Conservation (phyloP, 2,329 filamentous ascomycete species). For the Colletotrichum echinochloae region DNA sequence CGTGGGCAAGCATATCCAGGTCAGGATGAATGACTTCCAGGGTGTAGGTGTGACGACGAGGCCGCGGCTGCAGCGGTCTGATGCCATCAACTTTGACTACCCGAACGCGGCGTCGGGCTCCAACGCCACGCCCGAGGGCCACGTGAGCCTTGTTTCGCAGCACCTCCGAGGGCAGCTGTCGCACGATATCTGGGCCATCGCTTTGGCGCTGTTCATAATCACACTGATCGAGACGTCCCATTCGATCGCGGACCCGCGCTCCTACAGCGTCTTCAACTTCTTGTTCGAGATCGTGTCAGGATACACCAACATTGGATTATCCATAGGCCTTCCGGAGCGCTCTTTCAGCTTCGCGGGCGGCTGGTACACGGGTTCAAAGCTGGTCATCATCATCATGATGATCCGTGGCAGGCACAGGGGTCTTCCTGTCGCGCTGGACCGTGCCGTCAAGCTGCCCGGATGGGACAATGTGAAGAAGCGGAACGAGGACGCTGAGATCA, state of each 20-base stretch:
- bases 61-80: conserved; percentile 38
- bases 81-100: conserved; percentile 26
- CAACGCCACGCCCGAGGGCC: conserved; percentile 49
- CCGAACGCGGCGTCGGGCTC: conserved; percentile 15
- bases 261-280: conserved; percentile 70
- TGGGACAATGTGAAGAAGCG: conserved; percentile 48
- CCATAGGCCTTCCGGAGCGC: conserved; percentile 64
- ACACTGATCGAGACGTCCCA: conserved; percentile 69
- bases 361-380: conserved; percentile 66
- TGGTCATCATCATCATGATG: conserved; percentile 69
- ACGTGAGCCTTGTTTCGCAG: conserved; percentile 62
- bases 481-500: conserved; percentile 43
- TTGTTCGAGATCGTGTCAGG: conserved; percentile 68
- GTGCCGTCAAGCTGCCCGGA: conserved; percentile 60
- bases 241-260: conserved; percentile 62
- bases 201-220: conserved; percentile 70
- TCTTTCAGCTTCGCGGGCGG: conserved; percentile 68
- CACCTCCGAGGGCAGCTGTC: conserved; percentile 73
- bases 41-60: conserved; percentile 55
- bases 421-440: conserved; percentile 66
- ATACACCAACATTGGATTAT: conserved; percentile 73
- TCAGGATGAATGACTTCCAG: conserved; percentile 55
- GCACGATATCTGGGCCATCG: conserved; percentile 77
- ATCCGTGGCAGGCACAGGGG: conserved; percentile 68
- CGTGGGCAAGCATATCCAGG: conserved; percentile 66